Percentiles rank a stretch among this genome's conserved stretches.
phyloP scores from a whole-genome alignment of 2,329 filamentous ascomycete species.

The Mycosphaerelloides madeirae region DNA sequence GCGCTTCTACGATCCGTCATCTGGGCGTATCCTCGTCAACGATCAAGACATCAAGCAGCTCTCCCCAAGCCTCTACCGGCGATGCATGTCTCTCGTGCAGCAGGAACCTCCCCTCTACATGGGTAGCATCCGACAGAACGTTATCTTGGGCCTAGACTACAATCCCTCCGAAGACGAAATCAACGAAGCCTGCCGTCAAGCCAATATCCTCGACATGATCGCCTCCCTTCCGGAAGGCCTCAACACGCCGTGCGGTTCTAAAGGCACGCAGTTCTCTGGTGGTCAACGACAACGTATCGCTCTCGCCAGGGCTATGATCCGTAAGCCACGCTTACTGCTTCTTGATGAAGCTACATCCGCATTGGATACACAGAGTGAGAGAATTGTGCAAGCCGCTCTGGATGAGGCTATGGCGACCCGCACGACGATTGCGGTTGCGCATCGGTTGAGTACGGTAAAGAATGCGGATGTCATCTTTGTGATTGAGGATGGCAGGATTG shows the following conservation, averaged over 20 bases:
- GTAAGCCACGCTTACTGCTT: slow-evolving; percentile 49
- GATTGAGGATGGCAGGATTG: slow-evolving; percentile 34
- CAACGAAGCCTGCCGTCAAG: slow-evolving; percentile 45
- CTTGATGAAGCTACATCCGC: slow-evolving; percentile 57
- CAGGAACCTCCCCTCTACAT: slow-evolving; percentile 71
- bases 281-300: slow-evolving; percentile 54
- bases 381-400: slow-evolving; percentile 63
- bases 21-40: slow-evolving; percentile 45
- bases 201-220: slow-evolving; percentile 52
- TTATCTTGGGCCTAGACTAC: slow-evolving; percentile 41
- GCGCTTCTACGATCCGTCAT: slow-evolving; percentile 41
- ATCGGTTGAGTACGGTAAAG: slow-evolving; percentile 36
- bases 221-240: slow-evolving; percentile 49
- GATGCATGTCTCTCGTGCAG: slow-evolving; percentile 62
- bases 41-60: slow-evolving; percentile 54
- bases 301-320: slow-evolving; percentile 51
- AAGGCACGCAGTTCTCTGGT: slow-evolving; percentile 47
- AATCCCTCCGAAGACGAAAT: slow-evolving; percentile 38
- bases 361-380: slow-evolving; percentile 62
- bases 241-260: slow-evolving; percentile 44
- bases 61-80: slow-evolving; percentile 59
- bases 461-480: slow-evolving; percentile 38
- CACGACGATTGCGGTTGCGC: slow-evolving; percentile 40
- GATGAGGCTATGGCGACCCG: slow-evolving; percentile 43
- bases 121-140: slow-evolving; percentile 59